Base-by-base conservation (phyloP, 78 protist species). In the Dictyostelium citrinum region DNA sequence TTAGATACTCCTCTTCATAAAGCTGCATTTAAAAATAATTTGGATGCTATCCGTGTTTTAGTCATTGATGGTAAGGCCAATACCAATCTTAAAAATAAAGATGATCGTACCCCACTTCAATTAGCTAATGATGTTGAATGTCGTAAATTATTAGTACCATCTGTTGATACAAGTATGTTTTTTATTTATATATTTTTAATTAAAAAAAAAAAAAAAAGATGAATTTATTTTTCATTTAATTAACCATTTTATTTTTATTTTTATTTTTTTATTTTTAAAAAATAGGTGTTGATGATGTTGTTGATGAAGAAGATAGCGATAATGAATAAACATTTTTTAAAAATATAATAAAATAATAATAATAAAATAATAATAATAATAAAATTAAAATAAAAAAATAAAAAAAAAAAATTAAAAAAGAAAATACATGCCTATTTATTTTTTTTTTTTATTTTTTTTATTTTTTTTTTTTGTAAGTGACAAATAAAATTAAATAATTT, bases 121-220 rank as follows among this genome's bases (percentile, higher is more conserved):
- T 16, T 86, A 14, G 92, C 92, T 31, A 86, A 86, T 29, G 80
- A 77, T 41, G 92, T 75, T 14, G 92, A 49, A 41, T 77, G 81
- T 77, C 92, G 92, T 86, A 86, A 86, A 77, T 31, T 86, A 41
- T 64, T 86, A 45, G 84, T 76, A 29, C 92, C 92, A 86, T 51
- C 49, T 22, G 79, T 72, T 76, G 61, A 75, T 43, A 77, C 74
- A 64, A 86, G 92, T 86, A 86, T 6, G 78, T 86, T 43, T 43
- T 43, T 43, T 43, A 6, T 43, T 43, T 43, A 6, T 43, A 9
- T 43, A 6, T 43, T 43, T 43, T 43, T 37, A 37, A 3, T 37
- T 3, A 37, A 37, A 37, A 37, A 37, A 37, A 37, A 37, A 37
- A 37, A 3, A 37, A 3, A 37, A 5, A 39, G 43, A 39, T 39